Conservation (phyloP, 768 basidiomycete species). For the Phaeotremella skinneri region DNA sequence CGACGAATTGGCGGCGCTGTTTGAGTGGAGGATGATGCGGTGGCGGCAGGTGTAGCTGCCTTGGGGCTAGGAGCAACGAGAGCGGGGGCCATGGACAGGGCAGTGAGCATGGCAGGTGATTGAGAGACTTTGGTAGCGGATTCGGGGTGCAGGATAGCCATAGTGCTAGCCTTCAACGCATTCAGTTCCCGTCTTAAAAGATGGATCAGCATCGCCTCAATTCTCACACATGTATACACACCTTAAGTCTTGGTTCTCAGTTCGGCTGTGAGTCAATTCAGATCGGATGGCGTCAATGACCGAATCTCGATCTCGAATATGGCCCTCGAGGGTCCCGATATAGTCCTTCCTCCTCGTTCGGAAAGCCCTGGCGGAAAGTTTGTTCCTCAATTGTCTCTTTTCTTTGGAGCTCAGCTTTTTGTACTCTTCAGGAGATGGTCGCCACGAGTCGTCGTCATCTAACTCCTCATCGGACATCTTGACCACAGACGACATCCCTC, state of each 20-base stretch:
- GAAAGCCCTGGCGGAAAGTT: constrained; percentile 93
- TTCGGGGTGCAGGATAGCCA: constrained; percentile 42
- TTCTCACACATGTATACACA: constrained; percentile 21
- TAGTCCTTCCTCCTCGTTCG: constrained; percentile 95
- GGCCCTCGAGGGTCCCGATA: constrained; percentile 86
- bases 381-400: constrained; percentile 92
- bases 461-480: constrained; percentile 46
- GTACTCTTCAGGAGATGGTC: constrained; percentile 74
- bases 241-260: constrained; percentile 75
- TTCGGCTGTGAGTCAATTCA: constrained; percentile 73
- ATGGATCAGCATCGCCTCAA: constrained; percentile 2
- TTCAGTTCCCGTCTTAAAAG: constrained; percentile 50
- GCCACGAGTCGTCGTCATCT: constrained; percentile 50
- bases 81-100: constrained; percentile 26
- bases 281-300: constrained; percentile 82
- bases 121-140: constrained; percentile 26
- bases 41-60: constrained; percentile 14
- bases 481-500: constrained; percentile 49
- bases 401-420: constrained; percentile 93
- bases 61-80: constrained; percentile 12
- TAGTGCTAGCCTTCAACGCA: constrained; percentile 51
- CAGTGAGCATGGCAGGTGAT: constrained; percentile 28
- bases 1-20: constrained; percentile 21
- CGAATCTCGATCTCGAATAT: constrained; percentile 86
- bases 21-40: constrained; percentile 23